phyloP scores from a whole-genome alignment of 2,329 filamentous ascomycete genomes.

The Drechmeria coniospora region DNA sequence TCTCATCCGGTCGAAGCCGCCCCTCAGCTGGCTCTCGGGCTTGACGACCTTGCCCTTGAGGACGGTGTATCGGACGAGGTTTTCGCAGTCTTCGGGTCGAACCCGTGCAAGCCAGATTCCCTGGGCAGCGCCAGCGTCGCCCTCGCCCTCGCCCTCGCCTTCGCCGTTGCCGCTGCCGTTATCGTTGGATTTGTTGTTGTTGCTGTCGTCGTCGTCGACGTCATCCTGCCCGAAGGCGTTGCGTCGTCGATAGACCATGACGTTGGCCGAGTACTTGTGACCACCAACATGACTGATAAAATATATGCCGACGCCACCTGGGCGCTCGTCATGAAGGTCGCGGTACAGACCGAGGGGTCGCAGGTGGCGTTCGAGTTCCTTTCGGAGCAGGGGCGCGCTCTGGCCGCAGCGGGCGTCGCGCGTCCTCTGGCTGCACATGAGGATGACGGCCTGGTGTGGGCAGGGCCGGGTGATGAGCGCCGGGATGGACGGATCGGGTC shows the following conservation, averaged over 20 bases:
- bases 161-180: slow-evolving; percentile 14
- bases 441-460: slow-evolving; percentile 72
- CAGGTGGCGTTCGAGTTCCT: slow-evolving; percentile 80
- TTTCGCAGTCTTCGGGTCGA: slow-evolving; percentile 79
- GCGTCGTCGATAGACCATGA: slow-evolving; percentile 70
- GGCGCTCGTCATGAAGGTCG: slow-evolving; percentile 74
- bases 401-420: slow-evolving; percentile 90
- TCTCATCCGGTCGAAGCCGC: slow-evolving; percentile 73
- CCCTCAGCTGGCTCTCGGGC: slow-evolving; percentile 68
- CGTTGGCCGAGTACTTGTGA: slow-evolving; percentile 90
- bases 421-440: slow-evolving; percentile 90
- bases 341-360: slow-evolving; percentile 72
- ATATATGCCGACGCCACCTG: slow-evolving; percentile 87
- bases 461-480: slow-evolving; percentile 33
- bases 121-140: slow-evolving; percentile 53
- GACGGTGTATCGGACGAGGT: slow-evolving; percentile 76
- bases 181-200: slow-evolving; percentile 4
- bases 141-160: slow-evolving; percentile 13
- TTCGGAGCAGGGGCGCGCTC: slow-evolving; percentile 74
- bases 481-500: slow-evolving; percentile 13
- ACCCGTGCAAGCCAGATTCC: slow-evolving; percentile 88
- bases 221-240: slow-evolving; percentile 41
- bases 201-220: slow-evolving; percentile 12
- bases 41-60: slow-evolving; percentile 90
- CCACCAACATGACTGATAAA: slow-evolving; percentile 94